Evolutionary conservation across 2,329 filamentous ascomycete genomes (phyloP).

Genomic region (Ophiostoma ips): DNA sequence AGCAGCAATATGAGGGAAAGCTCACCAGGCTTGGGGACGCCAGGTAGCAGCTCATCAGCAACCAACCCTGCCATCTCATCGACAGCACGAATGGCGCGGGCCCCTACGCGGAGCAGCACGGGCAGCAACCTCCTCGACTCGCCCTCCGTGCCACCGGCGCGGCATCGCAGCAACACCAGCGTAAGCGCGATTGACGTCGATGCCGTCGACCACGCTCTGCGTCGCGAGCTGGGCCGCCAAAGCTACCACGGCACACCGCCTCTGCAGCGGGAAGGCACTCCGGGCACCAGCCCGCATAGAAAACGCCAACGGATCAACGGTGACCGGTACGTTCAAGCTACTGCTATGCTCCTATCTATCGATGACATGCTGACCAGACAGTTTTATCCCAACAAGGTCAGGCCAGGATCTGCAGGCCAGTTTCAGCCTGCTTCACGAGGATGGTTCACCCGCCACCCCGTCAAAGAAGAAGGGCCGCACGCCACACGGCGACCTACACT

Average conservation of each 20-base stretch:
- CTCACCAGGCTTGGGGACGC: background rate
- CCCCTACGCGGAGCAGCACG: conserved; percentile 3
- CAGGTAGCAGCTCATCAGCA: background rate
- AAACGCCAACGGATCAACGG: conserved; percentile 47
- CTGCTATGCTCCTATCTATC: background rate
- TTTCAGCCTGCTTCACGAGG: conserved; percentile 82
- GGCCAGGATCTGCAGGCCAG: conserved; percentile 89
- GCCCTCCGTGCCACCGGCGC: conserved; percentile 18
- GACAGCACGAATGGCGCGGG: conserved; percentile 4
- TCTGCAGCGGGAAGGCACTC: conserved; percentile 35
- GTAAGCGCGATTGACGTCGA: conserved; percentile 32
- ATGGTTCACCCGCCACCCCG: conserved; percentile 83
- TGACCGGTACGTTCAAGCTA: conserved; percentile 44
- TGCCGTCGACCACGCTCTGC: conserved; percentile 35
- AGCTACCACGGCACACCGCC: conserved; percentile 6
- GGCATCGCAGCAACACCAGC: conserved; percentile 21
- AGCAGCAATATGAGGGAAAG: background rate
- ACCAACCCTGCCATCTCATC: background rate
- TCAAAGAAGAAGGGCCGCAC: conserved; percentile 73
- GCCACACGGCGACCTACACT: conserved; percentile 81
- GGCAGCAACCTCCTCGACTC: conserved; percentile 5
- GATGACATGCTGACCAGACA: conserved; percentile 22
- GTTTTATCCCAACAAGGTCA: conserved; percentile 89
- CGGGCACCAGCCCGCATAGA: conserved; percentile 39
- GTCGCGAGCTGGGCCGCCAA: conserved; percentile 32